These are phyloP conservation scores for Trichoderma brevicompactum DNA, from an alignment of 2,329 filamentous ascomycete genomes.

Conservation along the genomic window DNA sequence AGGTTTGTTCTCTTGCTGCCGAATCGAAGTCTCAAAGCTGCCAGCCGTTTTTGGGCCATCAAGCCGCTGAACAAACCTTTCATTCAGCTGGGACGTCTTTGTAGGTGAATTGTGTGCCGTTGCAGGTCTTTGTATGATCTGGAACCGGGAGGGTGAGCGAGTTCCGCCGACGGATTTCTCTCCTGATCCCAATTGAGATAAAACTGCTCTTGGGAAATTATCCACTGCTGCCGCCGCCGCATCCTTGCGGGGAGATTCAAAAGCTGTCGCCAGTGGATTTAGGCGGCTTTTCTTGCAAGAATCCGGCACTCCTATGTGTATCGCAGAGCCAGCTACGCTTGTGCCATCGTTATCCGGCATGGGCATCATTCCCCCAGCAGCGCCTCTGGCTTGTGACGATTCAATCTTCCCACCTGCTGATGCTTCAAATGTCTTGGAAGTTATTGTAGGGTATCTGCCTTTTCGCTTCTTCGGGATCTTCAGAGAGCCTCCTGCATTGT, in stretches of 20 bases:
- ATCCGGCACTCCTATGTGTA: background rate
- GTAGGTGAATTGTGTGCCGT: background rate
- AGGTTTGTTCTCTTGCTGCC: background rate
- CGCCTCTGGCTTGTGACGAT: constrained; percentile 31
- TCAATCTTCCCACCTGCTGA: background rate
- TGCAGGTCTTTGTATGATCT: background rate
- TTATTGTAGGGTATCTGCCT: constrained; percentile 26
- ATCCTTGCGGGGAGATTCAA: constrained; percentile 22
- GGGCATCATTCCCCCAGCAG: constrained; percentile 26
- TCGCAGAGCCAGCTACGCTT: background rate
- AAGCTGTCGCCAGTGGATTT: constrained; percentile 28
- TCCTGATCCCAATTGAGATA: background rate
- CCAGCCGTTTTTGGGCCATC: background rate
- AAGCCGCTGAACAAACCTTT: background rate
- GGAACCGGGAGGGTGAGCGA: background rate
- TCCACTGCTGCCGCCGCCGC: background rate
- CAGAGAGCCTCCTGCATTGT: constrained; percentile 42
- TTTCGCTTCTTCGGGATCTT: constrained; percentile 41
- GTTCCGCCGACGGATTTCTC: background rate
- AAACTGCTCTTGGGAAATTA: background rate
- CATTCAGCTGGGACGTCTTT: constrained; percentile 1
- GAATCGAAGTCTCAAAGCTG: background rate
- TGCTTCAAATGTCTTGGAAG: constrained; percentile 19
- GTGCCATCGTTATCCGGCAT: background rate
- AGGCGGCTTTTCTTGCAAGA: constrained; percentile 20